A percentile compares a stretch with the other conserved stretches of the same genome.
These are phyloP conservation scores for Fusarium sp. DNA, from an alignment of 2,329 filamentous ascomycete species.

Conservation along the genomic window DNA sequence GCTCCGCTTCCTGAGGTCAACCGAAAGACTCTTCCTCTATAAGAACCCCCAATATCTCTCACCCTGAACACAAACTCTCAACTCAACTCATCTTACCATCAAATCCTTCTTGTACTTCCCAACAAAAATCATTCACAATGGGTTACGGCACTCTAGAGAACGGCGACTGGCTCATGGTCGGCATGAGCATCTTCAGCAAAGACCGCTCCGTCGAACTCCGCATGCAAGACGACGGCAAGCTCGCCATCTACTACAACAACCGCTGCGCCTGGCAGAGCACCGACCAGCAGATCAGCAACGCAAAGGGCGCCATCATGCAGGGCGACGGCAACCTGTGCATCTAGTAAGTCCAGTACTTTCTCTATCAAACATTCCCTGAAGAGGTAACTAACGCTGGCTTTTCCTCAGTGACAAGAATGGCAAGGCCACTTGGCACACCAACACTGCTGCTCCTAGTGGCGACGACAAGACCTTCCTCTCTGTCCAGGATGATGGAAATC, in stretches of 20 bases:
- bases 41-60: neutral
- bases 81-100: neutral
- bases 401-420: neutral
- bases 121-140: neutral
- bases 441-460: neutral
- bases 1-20: fast-evolving
- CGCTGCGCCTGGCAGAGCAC: conserved; percentile 8
- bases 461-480: neutral
- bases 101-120: neutral
- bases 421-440: conserved; percentile 15
- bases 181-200: conserved; percentile 10
- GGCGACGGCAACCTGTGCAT: neutral
- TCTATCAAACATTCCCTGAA: neutral
- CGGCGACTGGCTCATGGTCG: conserved; percentile 11
- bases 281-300: neutral
- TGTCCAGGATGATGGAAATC: conserved; percentile 14
- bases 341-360: neutral
- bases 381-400: no score
- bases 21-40: neutral
- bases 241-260: conserved; percentile 1
- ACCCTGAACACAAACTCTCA: neutral
- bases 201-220: conserved; percentile 8
- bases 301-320: conserved; percentile 9
- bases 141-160: conserved; percentile 10
- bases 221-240: conserved; percentile 20